Conservation (phyloP, 2,329 filamentous ascomycete genomes). For the Beauveria varroae region DNA sequence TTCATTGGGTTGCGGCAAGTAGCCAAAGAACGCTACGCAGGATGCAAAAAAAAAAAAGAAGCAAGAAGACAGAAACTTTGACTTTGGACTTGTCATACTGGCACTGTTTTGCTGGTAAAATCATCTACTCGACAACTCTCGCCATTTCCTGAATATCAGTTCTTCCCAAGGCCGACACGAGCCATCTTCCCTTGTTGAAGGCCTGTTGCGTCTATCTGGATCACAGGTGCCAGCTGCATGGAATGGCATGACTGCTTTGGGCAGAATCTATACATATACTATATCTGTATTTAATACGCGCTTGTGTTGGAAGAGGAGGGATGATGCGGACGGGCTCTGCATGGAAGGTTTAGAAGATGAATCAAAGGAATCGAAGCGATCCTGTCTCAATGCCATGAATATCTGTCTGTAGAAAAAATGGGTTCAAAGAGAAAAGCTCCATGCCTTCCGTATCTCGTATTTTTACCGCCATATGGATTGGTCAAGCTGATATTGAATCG, state of each 20-base stretch:
- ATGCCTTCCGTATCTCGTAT: not conserved
- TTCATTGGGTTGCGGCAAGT: not conserved
- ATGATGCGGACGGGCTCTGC: constrained; percentile 7
- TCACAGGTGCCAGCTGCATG: not conserved
- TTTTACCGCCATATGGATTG: not conserved
- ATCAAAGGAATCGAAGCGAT: not conserved
- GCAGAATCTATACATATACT: not conserved
- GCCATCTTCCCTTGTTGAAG: not conserved
- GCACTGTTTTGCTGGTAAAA: not conserved
- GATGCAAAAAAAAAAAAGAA: constrained; percentile 1
- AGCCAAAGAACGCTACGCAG: not conserved
- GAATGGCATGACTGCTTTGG: not conserved
- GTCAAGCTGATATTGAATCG: no score
- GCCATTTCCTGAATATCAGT: not conserved
- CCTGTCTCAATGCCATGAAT: not conserved
- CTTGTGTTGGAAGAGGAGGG: not conserved
- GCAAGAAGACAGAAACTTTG: not conserved
- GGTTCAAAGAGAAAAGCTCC: no score
- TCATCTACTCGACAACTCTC: not conserved
- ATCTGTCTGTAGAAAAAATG: no score
- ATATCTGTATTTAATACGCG: constrained; percentile 8
- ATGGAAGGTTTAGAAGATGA: not conserved
- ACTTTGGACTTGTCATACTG: not conserved
- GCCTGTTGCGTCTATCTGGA: not conserved
- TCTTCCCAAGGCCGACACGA: not conserved